Percentiles rank a stretch among this genome's conserved stretches.
These are phyloP conservation scores for Penicillium sp. DNA, from an alignment of 2,329 filamentous ascomycete genomes.

Conservation along the genomic window DNA sequence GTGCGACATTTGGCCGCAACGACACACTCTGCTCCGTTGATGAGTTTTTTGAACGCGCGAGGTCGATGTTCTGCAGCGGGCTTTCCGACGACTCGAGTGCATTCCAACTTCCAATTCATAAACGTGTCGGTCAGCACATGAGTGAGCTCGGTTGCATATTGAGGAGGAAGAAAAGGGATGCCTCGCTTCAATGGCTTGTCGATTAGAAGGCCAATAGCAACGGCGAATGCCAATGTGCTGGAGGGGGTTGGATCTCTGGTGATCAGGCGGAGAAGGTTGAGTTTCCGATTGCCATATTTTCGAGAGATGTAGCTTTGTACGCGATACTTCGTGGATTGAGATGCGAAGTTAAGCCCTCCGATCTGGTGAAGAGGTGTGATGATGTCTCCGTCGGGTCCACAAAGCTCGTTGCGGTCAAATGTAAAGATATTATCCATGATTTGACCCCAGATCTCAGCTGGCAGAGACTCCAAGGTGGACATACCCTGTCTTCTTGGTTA, in stretches of 20 bases:
- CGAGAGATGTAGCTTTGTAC: neutral
- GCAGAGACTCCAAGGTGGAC: neutral
- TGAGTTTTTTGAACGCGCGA: neutral
- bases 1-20: neutral
- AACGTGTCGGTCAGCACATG: neutral
- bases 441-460: neutral
- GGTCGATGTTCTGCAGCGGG: neutral
- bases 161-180: neutral
- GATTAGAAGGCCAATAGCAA: neutral
- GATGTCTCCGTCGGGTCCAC: neutral
- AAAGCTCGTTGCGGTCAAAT: neutral
- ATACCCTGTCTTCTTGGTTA: neutral
- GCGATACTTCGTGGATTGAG: neutral
- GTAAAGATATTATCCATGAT: neutral
- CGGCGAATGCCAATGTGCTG: neutral
- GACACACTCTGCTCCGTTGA: neutral
- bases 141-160: neutral
- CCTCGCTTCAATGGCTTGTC: neutral
- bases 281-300: neutral
- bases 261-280: neutral
- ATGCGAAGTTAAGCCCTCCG: neutral
- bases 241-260: neutral
- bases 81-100: neutral
- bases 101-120: neutral
- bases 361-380: neutral